Evolutionary conservation across 306 rosid genomes (phyloP).

Genomic region (Pyrus bretschneideri): DNA sequence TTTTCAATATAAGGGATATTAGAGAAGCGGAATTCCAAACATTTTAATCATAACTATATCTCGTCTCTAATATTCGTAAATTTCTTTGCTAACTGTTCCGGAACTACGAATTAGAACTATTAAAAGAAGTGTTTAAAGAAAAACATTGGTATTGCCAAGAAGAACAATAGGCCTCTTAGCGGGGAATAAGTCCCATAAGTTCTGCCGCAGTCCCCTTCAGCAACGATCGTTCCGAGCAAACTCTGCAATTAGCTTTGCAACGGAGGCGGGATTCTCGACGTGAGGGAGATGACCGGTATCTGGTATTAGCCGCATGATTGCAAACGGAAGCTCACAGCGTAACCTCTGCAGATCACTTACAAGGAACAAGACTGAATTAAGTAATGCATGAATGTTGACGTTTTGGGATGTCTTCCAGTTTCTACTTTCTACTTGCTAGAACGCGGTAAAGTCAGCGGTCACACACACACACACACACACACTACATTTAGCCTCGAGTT

Average conservation of each 20-base stretch:
- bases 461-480: too few relatives aligned
- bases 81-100: background rate
- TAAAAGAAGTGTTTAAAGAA: background rate
- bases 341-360: constrained; percentile 33
- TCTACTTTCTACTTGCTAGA: too few relatives aligned
- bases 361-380: background rate
- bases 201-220: background rate
- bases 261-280: constrained; percentile 32
- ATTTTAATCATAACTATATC: too few relatives aligned
- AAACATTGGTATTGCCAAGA: background rate
- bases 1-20: too few relatives aligned
- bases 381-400: background rate
- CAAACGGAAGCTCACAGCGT: constrained; percentile 35
- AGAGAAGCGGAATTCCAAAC: background rate
- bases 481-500: too few relatives aligned
- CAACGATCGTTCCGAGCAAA: constrained; percentile 16
- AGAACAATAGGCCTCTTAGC: background rate
- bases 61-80: too few relatives aligned
- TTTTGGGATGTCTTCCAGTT: background rate
- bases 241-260: constrained; percentile 27
- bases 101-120: too few relatives aligned
- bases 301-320: constrained; percentile 24
- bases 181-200: background rate
- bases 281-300: constrained; percentile 54
- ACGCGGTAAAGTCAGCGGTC: background rate